Evolutionary conservation across 2,329 filamentous ascomycete genomes (phyloP).

Genomic region (Geosmithia morbida): DNA sequence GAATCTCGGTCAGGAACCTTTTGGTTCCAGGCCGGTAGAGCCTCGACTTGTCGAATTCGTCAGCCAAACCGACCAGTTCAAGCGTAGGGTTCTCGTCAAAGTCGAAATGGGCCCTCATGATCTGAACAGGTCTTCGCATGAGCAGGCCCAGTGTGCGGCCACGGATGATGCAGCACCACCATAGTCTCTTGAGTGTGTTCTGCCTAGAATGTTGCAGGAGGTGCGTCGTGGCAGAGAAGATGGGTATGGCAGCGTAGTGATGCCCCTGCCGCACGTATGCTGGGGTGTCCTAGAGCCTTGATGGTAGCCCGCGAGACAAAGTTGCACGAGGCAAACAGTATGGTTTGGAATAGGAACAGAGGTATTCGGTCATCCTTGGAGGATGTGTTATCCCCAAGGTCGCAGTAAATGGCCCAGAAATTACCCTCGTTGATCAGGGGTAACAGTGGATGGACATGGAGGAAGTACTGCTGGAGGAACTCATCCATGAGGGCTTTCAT

Average conservation of each 20-base stretch:
- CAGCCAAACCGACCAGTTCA: slow-evolving; percentile 25
- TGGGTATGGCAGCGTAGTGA: slow-evolving; percentile 21
- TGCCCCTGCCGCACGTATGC: slow-evolving; percentile 26
- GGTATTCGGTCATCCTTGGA: slow-evolving; percentile 15
- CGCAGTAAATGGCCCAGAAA: slow-evolving; percentile 9
- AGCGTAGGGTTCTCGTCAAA: slow-evolving; percentile 21
- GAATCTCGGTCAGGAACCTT: slow-evolving; percentile 24
- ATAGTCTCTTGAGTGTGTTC: slow-evolving; percentile 31
- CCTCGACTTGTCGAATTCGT: slow-evolving; percentile 26
- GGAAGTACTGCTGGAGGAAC: slow-evolving; percentile 32
- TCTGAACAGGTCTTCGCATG: slow-evolving; percentile 33
- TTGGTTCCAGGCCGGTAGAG: slow-evolving; percentile 32
- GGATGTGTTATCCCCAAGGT: not conserved
- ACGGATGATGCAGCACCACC: slow-evolving; percentile 40
- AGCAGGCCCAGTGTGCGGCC: slow-evolving; percentile 34
- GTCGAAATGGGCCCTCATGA: slow-evolving; percentile 30
- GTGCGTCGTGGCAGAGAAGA: slow-evolving; percentile 11
- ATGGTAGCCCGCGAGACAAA: slow-evolving; percentile 23
- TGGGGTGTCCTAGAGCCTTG: slow-evolving; percentile 24
- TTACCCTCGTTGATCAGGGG: slow-evolving; percentile 29
- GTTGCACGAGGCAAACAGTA: slow-evolving; percentile 29
- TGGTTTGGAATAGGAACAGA: slow-evolving; percentile 28
- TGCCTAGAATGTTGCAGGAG: slow-evolving; percentile 20
- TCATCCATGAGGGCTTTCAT: slow-evolving; percentile 24
- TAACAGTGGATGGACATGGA: slow-evolving; percentile 29